Conservation (phyloP, 805 yeast genomes). For the Lipomyces mesembrius region DNA sequence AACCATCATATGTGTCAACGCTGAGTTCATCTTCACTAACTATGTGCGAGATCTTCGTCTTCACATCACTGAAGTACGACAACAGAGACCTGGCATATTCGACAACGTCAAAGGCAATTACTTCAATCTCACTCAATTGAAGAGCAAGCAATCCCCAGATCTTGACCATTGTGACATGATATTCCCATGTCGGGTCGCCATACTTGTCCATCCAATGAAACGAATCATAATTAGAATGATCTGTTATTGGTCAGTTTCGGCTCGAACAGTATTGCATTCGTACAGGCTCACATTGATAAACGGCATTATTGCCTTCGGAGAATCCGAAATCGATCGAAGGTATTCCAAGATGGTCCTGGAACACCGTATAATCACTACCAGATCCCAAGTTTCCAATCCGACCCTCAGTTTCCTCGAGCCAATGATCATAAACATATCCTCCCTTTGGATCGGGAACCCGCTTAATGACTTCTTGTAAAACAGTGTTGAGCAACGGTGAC, state of each 20-base stretch:
- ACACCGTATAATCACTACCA: slow-evolving; percentile 66
- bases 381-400: slow-evolving; percentile 61
- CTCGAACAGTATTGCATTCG: neutral
- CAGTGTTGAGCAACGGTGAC: slow-evolving; percentile 61
- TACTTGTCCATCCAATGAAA: slow-evolving; percentile 67
- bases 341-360: slow-evolving; percentile 50
- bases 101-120: slow-evolving; percentile 51
- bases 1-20: slow-evolving; percentile 16
- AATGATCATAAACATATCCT: slow-evolving; percentile 45
- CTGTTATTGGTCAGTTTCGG: slow-evolving; percentile 37
- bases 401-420: slow-evolving; percentile 44
- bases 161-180: slow-evolving; percentile 62
- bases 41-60: slow-evolving; percentile 46
- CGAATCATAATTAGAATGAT: slow-evolving; percentile 66
- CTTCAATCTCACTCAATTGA: slow-evolving; percentile 55
- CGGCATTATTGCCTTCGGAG: slow-evolving; percentile 53
- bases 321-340: slow-evolving; percentile 64
- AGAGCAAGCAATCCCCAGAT: slow-evolving; percentile 57
- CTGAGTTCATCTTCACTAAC: slow-evolving; percentile 33
- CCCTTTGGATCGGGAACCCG: slow-evolving; percentile 54
- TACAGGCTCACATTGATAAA: slow-evolving; percentile 54
- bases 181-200: slow-evolving; percentile 66
- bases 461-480: slow-evolving; percentile 54
- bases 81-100: slow-evolving; percentile 51
- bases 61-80: slow-evolving; percentile 49